Evolutionary conservation across 257 asterid genomes (phyloP).

Genomic region (Petunia secreta): DNA sequence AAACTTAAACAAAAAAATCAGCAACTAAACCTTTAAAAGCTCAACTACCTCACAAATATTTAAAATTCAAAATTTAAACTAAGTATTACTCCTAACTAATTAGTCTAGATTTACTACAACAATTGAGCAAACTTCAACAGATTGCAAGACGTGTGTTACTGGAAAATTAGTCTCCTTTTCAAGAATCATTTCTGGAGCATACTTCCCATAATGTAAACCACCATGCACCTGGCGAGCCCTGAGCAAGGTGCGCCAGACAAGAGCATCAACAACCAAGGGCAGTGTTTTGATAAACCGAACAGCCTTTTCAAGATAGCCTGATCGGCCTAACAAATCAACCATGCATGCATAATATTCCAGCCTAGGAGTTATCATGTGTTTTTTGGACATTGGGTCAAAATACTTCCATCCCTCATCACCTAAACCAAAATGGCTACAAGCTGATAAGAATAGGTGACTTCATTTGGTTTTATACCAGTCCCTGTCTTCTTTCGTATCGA

Average conservation of each 20-base stretch:
- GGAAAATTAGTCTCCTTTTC: constrained; percentile 70
- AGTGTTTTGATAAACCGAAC: too few species aligned
- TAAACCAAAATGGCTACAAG: constrained; percentile 86
- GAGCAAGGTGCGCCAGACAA: too few species aligned
- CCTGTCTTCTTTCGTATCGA: background rate
- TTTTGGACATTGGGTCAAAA: constrained; percentile 55
- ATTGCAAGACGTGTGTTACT: constrained; percentile 59
- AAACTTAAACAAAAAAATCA: too few species aligned
- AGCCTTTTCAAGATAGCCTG: constrained; percentile 46
- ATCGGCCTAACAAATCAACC: constrained; percentile 79
- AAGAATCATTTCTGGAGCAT: constrained; percentile 69
- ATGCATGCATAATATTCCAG: constrained; percentile 91
- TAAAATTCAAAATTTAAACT: too few species aligned
- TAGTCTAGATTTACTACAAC: too few species aligned
- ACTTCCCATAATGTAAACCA: constrained; percentile 57
- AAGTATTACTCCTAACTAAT: too few species aligned
- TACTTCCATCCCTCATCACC: constrained; percentile 65
- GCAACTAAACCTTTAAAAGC: too few species aligned
- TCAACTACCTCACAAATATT: too few species aligned
- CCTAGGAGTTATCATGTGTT: constrained; percentile 64
- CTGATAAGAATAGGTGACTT: constrained; percentile 83
- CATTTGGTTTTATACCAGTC: constrained; percentile 67
- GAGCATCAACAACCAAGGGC: too few species aligned
- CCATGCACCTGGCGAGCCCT: constrained; percentile 75
- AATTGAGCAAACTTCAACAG: too few species aligned